Conservation (phyloP, 176 grass and related monocot species). For the Rhipidocladum racemiflorum region DNA sequence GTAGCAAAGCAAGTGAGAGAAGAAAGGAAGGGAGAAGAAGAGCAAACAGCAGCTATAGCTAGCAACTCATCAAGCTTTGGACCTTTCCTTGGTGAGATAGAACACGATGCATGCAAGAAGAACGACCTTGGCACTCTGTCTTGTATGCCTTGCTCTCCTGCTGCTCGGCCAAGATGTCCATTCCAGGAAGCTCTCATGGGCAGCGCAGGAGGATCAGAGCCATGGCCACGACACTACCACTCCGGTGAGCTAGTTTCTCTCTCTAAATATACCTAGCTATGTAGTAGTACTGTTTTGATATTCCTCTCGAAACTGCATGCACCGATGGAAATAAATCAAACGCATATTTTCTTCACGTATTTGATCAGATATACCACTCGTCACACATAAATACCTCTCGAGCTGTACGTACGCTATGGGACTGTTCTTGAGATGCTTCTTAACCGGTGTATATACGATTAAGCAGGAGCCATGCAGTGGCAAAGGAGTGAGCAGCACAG, state of each 20-base stretch:
- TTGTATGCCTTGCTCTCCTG: constrained; percentile 7
- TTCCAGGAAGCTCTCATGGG: constrained; percentile 19
- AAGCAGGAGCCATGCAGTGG: constrained; percentile 30
- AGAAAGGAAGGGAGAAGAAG: background rate
- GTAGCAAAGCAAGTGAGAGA: background rate
- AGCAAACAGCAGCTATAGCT: background rate
- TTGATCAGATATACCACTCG: background rate
- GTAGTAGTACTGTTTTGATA: background rate
- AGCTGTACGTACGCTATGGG: background rate
- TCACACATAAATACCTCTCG: background rate
- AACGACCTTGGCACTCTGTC: background rate
- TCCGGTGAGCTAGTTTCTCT: background rate
- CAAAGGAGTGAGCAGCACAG: background rate
- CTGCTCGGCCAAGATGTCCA: background rate
- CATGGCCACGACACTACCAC: background rate
- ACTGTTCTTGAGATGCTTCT: background rate
- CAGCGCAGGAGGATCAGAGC: background rate
- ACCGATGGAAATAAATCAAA: background rate
- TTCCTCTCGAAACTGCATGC: background rate
- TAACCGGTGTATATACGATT: background rate
- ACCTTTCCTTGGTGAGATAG: background rate
- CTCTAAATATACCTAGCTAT: background rate
- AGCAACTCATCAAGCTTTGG: background rate
- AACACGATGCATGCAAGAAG: constrained; percentile 6
- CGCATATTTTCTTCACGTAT: background rate